Evolutionary conservation across 371 early-diverging fungal genomes (phyloP).

Genomic region (Dentiscutata heterogama): DNA sequence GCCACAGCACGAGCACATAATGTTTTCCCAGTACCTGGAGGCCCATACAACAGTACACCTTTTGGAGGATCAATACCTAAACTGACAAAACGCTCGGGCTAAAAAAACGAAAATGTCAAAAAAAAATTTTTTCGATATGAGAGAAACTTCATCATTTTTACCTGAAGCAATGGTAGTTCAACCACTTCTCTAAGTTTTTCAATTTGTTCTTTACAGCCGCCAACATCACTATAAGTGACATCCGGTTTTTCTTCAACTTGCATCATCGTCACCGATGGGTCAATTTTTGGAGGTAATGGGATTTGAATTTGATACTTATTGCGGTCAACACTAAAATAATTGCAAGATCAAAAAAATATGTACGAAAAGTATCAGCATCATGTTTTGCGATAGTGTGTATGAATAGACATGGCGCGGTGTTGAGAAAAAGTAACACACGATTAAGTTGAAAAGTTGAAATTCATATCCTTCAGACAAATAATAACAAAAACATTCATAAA

Average conservation of each 20-base stretch:
- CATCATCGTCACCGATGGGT: conserved; percentile 99
- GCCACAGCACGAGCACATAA: conserved; percentile 99
- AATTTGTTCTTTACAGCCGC: conserved; percentile 99
- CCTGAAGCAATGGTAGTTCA: conserved; percentile 96
- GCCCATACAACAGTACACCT: conserved; percentile 99
- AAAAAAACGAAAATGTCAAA: conserved; percentile 14
- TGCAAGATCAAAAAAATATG: neutral
- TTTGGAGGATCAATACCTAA: conserved; percentile 98
- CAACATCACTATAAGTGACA: conserved; percentile 99
- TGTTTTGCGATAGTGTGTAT: too few species aligned
- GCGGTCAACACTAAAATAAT: conserved; percentile 89
- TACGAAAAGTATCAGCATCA: neutral
- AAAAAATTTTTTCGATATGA: conserved; percentile 49
- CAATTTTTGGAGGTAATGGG: conserved; percentile 99
- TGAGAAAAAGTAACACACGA: too few species aligned
- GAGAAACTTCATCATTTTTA: conserved; percentile 60
- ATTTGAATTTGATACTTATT: conserved; percentile 99
- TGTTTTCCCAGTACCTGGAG: conserved; percentile 99
- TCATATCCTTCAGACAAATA: too few species aligned
- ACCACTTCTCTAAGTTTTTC: conserved; percentile 99
- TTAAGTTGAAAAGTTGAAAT: too few species aligned
- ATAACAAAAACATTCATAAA: too few species aligned
- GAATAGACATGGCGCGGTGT: too few species aligned
- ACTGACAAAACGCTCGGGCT: conserved; percentile 94
- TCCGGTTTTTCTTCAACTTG: conserved; percentile 99